Conservation (phyloP, 345 rosid genomes). For the Barbarea vulgaris region DNA sequence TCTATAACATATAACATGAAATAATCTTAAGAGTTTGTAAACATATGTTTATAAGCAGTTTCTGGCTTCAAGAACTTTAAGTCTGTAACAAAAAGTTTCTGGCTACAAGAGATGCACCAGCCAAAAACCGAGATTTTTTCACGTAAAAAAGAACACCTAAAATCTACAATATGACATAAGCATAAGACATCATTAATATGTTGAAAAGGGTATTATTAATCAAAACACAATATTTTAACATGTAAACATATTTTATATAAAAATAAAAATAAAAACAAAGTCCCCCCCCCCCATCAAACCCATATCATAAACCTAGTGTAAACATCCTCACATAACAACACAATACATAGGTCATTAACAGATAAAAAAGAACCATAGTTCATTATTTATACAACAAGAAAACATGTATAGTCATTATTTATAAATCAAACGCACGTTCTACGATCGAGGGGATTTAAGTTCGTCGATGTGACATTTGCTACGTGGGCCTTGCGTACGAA, state of each 20-base stretch:
- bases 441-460: conserved; percentile 42
- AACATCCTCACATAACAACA: not conserved
- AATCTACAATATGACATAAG: too few species aligned
- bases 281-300: too few species aligned
- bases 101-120: not conserved
- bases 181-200: too few species aligned
- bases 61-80: not conserved
- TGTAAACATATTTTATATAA: too few species aligned
- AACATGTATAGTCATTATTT: not conserved
- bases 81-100: not conserved
- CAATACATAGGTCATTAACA: not conserved
- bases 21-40: too few species aligned
- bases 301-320: not conserved
- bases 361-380: not conserved
- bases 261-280: too few species aligned
- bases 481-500: conserved; percentile 65
- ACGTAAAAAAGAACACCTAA: not conserved
- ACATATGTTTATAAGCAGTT: too few species aligned
- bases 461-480: conserved; percentile 85
- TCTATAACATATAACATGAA: too few species aligned
- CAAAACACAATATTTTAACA: too few species aligned
- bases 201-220: too few species aligned
- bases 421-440: not conserved
- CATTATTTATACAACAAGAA: conserved; percentile 7
- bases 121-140: not conserved